phyloP scores from a whole-genome alignment of 2,329 filamentous ascomycete genomes.

The Hymenoscyphus fraxineus region DNA sequence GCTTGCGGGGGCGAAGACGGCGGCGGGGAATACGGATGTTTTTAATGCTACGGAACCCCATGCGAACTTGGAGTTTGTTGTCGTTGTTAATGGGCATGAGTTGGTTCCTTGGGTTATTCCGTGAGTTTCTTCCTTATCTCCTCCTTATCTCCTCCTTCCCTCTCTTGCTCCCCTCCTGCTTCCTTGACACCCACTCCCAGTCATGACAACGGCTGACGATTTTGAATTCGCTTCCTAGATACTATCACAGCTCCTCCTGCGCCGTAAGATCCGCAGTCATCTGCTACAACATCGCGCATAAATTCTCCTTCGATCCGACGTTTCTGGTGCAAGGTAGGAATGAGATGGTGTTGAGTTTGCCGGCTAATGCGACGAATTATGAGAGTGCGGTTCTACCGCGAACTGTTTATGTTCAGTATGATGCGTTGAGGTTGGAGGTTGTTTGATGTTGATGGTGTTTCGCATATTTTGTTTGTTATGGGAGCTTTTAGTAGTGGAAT shows the following conservation, averaged over 20 bases:
- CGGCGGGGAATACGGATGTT: slow-evolving; percentile 58
- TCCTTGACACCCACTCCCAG: neutral
- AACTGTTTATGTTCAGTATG: slow-evolving; percentile 61
- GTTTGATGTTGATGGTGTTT: slow-evolving; percentile 4
- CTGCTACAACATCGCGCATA: slow-evolving; percentile 59
- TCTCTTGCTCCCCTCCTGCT: neutral
- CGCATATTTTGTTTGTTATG: no score
- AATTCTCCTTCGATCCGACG: slow-evolving; percentile 52
- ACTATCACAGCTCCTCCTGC: slow-evolving; percentile 55
- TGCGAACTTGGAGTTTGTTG: slow-evolving; percentile 50
- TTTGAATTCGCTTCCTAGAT: no score
- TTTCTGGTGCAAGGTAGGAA: slow-evolving; percentile 51
- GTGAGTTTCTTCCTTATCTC: slow-evolving; percentile 38
- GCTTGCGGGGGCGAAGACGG: slow-evolving; percentile 59
- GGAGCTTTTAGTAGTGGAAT: no score
- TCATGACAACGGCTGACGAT: slow-evolving; percentile 6
- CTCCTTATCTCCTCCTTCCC: neutral
- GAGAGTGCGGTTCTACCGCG: slow-evolving; percentile 54
- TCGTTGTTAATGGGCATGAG: slow-evolving; percentile 44
- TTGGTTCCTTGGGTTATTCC: slow-evolving; percentile 55
- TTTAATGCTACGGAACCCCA: slow-evolving; percentile 52
- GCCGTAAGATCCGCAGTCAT: slow-evolving; percentile 56
- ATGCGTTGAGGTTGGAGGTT: slow-evolving; percentile 58
- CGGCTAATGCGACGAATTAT: slow-evolving; percentile 55
- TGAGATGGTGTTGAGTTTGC: slow-evolving; percentile 53